Conservation (phyloP, 805 yeast species). For the Nakazawaea ishiwadae region DNA sequence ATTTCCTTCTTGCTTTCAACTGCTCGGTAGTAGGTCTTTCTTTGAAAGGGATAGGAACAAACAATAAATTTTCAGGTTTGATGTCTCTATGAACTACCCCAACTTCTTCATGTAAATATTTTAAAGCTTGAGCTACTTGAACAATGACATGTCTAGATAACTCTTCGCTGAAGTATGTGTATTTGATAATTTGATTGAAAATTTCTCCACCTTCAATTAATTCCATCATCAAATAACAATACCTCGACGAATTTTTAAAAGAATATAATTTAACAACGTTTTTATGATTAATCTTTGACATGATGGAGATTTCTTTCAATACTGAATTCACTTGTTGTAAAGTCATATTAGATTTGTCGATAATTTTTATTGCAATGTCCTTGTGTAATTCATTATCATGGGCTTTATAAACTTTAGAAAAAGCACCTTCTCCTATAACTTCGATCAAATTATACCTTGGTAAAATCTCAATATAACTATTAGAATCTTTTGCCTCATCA, state of each 20-base stretch:
- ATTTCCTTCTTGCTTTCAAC: conserved; percentile 39
- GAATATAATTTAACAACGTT: conserved; percentile 63
- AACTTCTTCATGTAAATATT: conserved; percentile 64
- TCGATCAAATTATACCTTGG: conserved; percentile 36
- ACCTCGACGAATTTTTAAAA: conserved; percentile 56
- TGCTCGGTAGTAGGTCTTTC: conserved; percentile 40
- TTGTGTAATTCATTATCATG: conserved; percentile 31
- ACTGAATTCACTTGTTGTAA: conserved; percentile 61
- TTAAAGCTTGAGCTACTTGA: conserved; percentile 60
- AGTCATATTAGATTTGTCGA: conserved; percentile 67
- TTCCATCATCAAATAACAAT: conserved; percentile 70
- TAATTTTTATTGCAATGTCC: conserved; percentile 51
- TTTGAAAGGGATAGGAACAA: conserved; percentile 49
- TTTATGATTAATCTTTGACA: conserved; percentile 60
- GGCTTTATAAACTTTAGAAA: conserved; percentile 51
- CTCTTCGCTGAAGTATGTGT: conserved; percentile 63
- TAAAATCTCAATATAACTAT: conserved; percentile 1
- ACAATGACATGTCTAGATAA: conserved; percentile 56
- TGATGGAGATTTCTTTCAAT: conserved; percentile 73
- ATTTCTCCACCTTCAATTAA: conserved; percentile 75
- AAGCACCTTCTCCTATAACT: conserved; percentile 59
- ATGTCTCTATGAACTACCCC: conserved; percentile 84
- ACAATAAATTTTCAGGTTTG: conserved; percentile 75
- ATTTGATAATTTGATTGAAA: conserved; percentile 61
- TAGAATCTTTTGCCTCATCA: background rate